These are phyloP conservation scores for Talaromyces liani DNA, from an alignment of 495 filamentous ascomycete genomes.

Conservation along the genomic window DNA sequence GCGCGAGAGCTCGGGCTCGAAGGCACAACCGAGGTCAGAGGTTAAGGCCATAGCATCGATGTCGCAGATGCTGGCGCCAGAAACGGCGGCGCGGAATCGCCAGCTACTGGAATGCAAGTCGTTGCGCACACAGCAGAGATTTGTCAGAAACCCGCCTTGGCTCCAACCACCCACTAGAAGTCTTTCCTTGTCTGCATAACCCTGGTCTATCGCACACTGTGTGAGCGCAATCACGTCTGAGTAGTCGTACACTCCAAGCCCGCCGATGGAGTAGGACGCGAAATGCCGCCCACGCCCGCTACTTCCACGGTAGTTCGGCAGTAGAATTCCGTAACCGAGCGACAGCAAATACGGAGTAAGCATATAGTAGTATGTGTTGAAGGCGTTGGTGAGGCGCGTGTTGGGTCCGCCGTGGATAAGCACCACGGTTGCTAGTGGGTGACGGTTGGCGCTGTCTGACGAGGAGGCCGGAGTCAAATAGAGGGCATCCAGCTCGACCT, in stretches of 20 bases:
- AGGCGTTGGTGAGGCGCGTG: conserved; percentile 18
- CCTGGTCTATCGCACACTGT: conserved; percentile 18
- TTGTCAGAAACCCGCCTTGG: conserved; percentile 24
- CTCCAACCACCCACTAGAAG: conserved; percentile 22
- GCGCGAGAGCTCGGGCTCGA: conserved; percentile 15
- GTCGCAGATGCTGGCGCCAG: conserved; percentile 17
- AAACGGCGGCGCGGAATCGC: conserved; percentile 16
- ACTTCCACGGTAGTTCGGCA: conserved; percentile 25
- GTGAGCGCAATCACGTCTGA: conserved; percentile 21
- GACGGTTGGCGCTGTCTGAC: background rate
- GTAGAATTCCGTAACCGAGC: conserved; percentile 22
- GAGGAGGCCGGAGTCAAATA: conserved; percentile 5
- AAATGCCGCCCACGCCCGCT: conserved; percentile 21
- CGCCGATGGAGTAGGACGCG: conserved; percentile 16
- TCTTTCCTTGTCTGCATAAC: conserved; percentile 17
- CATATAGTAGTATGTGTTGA: conserved; percentile 17
- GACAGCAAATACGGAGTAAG: conserved; percentile 20
- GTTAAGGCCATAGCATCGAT: conserved; percentile 18
- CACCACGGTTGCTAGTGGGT: conserved; percentile 22
- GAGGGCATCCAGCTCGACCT: conserved; percentile 7
- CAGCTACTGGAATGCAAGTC: conserved; percentile 8
- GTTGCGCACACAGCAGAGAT: conserved; percentile 14
- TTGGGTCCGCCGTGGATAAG: conserved; percentile 27
- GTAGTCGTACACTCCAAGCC: conserved; percentile 20
- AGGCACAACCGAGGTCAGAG: conserved; percentile 11